Evolutionary conservation across 2,329 filamentous ascomycete species (phyloP).

Genomic region (Talaromyces verruculosus): DNA sequence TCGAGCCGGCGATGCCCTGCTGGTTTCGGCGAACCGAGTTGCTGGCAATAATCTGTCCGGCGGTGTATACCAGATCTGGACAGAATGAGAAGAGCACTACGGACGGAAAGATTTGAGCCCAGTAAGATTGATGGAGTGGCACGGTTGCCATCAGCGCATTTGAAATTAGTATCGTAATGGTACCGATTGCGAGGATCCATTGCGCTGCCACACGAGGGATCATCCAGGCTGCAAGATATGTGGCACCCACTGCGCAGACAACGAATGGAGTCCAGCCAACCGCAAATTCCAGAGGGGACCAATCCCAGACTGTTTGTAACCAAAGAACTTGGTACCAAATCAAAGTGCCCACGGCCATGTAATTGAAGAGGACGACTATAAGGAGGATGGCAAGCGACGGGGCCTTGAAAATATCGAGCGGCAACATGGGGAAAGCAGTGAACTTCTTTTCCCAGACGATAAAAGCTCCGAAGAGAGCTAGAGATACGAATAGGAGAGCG

Average conservation of each 20-base stretch:
- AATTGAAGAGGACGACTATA: constrained; percentile 47
- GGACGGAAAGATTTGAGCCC: constrained; percentile 45
- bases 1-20: constrained; percentile 53
- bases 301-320: constrained; percentile 47
- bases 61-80: constrained; percentile 53
- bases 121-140: constrained; percentile 48
- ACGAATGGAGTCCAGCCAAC: constrained; percentile 46
- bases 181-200: constrained; percentile 51
- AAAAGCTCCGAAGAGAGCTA: constrained; percentile 37
- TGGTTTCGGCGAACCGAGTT: constrained; percentile 51
- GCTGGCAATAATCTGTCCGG: constrained; percentile 56
- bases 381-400: constrained; percentile 49
- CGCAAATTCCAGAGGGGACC: constrained; percentile 43
- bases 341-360: constrained; percentile 51
- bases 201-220: constrained; percentile 50
- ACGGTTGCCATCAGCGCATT: constrained; percentile 47
- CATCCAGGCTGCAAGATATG: constrained; percentile 47
- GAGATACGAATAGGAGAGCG: constrained; percentile 39
- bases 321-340: constrained; percentile 53
- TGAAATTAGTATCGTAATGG: constrained; percentile 31
- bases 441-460: constrained; percentile 45
- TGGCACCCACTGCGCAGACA: constrained; percentile 41
- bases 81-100: constrained; percentile 40
- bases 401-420: constrained; percentile 47
- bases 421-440: constrained; percentile 48